Percentiles rank a stretch among this genome's conserved stretches.
Evolutionary conservation across 2,329 filamentous ascomycete species (phyloP).

Genomic region (Microsporum canis): DNA sequence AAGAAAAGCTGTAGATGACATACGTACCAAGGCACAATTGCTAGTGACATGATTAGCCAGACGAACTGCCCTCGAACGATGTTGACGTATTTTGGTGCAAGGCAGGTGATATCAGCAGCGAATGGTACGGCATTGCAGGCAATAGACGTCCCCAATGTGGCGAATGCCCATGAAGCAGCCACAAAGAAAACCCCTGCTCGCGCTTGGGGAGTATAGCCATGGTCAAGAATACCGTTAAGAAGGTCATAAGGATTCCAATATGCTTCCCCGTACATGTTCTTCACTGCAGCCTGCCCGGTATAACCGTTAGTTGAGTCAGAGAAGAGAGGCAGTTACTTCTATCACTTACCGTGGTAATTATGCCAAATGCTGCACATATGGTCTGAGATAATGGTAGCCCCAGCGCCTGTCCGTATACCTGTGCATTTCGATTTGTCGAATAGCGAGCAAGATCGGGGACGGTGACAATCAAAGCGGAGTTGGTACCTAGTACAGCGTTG

Average conservation of each 20-base stretch:
- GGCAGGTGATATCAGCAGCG: constrained; percentile 25
- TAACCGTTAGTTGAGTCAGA: background rate
- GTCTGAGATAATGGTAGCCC: constrained; percentile 16
- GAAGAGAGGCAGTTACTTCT: background rate
- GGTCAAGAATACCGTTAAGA: constrained; percentile 28
- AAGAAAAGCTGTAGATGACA: constrained; percentile 1
- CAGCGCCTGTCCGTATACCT: constrained; percentile 22
- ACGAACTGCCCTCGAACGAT: constrained; percentile 26
- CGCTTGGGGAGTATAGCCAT: constrained; percentile 23
- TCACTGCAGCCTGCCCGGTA: constrained; percentile 21
- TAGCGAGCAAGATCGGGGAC: constrained; percentile 31
- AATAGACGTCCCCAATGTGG: constrained; percentile 17
- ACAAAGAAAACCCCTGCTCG: constrained; percentile 28
- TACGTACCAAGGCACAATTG: constrained; percentile 26
- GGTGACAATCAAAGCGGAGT: constrained; percentile 27
- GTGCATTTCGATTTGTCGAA: constrained; percentile 24
- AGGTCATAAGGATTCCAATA: constrained; percentile 32
- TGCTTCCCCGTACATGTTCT: constrained; percentile 27
- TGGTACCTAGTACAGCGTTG: constrained; percentile 30
- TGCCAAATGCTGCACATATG: constrained; percentile 17
- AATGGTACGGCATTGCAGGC: constrained; percentile 26
- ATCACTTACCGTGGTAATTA: constrained; percentile 16
- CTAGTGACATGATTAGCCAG: constrained; percentile 23
- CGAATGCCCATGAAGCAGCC: constrained; percentile 17
- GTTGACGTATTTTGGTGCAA: constrained; percentile 24